phyloP scores from a whole-genome alignment of 352 stramenopile genomes.

The Halophytophthora polymorphica region DNA sequence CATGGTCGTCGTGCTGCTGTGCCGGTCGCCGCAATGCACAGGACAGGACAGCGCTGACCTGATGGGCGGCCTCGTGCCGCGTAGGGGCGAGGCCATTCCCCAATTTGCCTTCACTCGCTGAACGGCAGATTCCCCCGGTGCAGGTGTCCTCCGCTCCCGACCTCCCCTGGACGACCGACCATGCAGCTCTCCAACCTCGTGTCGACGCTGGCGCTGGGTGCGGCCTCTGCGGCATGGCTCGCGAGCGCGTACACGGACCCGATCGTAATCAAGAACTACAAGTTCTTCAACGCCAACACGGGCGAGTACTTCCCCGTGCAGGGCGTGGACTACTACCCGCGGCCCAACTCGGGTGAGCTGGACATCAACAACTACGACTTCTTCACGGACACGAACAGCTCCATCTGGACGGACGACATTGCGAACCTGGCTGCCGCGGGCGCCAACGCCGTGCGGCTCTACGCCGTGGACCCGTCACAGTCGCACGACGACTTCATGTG shows the following conservation, averaged over 20 bases:
- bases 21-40: neutral
- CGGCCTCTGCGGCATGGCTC: constrained; percentile 4
- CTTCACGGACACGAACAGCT: constrained; percentile 72
- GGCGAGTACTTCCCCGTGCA: constrained; percentile 64
- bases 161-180: neutral
- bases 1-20: too few relatives aligned
- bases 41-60: neutral
- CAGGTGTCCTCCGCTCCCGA: too few relatives aligned
- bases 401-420: constrained; percentile 73
- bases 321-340: constrained; percentile 88
- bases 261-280: constrained; percentile 58
- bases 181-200: constrained; percentile 17
- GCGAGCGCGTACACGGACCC: constrained; percentile 44
- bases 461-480: constrained; percentile 80
- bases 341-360: constrained; percentile 71
- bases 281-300: constrained; percentile 78
- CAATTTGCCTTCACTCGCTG: constrained; percentile 15
- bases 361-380: constrained; percentile 80
- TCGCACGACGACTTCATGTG: constrained; percentile 90
- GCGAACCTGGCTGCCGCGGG: constrained; percentile 51
- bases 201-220: constrained; percentile 11
- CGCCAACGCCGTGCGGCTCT: constrained; percentile 79
- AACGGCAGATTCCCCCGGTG: too few relatives aligned
- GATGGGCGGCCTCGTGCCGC: neutral
- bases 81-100: constrained; percentile 24